Percentiles rank a stretch among this genome's conserved stretches.
These are phyloP conservation scores for Myxozyma geophila DNA, from an alignment of 805 yeast genomes.

Conservation along the genomic window DNA sequence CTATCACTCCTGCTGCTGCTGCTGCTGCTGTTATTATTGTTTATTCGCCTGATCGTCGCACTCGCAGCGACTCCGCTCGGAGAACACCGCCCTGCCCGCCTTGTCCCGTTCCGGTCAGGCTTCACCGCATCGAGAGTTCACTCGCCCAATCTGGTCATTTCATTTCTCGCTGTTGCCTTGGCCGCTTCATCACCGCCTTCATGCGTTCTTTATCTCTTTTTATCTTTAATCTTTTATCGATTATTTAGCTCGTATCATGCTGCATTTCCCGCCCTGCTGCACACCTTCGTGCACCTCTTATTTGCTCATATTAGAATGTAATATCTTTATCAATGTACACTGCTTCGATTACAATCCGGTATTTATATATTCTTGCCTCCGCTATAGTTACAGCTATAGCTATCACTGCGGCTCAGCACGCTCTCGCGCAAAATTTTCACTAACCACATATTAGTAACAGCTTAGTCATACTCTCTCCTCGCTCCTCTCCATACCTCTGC, in stretches of 20 bases:
- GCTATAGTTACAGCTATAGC: background rate
- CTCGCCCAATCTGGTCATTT: background rate
- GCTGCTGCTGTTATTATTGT: background rate
- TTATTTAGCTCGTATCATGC: background rate
- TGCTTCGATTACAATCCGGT: background rate
- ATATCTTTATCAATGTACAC: background rate
- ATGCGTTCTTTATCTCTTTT: background rate
- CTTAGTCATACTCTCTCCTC: background rate
- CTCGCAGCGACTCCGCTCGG: too few relatives aligned
- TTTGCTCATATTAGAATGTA: too few relatives aligned
- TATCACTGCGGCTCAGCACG: background rate
- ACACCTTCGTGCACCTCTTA: too few relatives aligned
- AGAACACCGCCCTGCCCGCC: background rate
- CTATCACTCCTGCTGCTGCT: too few relatives aligned
- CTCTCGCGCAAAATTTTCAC: background rate
- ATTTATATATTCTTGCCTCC: background rate
- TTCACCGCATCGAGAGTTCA: background rate
- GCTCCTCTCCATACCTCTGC: background rate
- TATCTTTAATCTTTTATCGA: too few relatives aligned
- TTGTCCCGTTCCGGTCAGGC: background rate
- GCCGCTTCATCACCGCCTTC: background rate
- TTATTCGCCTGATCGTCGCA: background rate
- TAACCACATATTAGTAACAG: constrained; percentile 5
- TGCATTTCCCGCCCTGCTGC: too few relatives aligned
- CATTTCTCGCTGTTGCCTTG: background rate